Evolutionary conservation across 2,329 filamentous ascomycete species (phyloP).

Genomic region (Aureobasidium sp.): DNA sequence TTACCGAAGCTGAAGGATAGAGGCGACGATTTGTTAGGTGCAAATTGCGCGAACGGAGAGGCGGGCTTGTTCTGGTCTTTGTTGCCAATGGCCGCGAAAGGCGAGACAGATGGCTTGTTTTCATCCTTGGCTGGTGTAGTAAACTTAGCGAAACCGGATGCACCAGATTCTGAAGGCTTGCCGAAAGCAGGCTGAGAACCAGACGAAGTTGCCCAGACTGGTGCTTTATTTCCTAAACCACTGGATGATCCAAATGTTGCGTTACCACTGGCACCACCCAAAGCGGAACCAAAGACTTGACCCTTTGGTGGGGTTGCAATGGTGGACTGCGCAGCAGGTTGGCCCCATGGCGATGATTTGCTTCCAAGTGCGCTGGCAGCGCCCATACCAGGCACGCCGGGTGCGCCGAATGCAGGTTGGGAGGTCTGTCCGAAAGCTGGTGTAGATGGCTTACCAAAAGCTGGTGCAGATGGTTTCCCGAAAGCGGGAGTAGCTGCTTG

Average conservation of each 20-base stretch:
- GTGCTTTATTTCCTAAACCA: conserved; percentile 18
- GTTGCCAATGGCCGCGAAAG: conserved; percentile 15
- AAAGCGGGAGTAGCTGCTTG: background rate
- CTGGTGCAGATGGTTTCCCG: background rate
- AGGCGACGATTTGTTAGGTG: conserved; percentile 25
- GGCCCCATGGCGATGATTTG: conserved; percentile 25
- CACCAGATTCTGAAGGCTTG: conserved; percentile 23
- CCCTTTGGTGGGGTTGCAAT: conserved; percentile 13
- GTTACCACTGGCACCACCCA: conserved; percentile 16
- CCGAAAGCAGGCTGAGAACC: conserved; percentile 21
- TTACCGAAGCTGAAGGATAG: conserved; percentile 17
- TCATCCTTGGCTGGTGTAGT: conserved; percentile 24
- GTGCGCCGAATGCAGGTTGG: conserved; percentile 5
- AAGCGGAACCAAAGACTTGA: conserved; percentile 22
- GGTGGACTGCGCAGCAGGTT: conserved; percentile 16
- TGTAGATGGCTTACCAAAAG: conserved; percentile 8
- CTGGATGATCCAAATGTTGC: conserved; percentile 21
- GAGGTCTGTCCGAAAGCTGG: conserved; percentile 16
- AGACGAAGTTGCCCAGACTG: conserved; percentile 18
- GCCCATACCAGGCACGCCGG: too few species aligned
- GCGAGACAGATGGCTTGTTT: conserved; percentile 24
- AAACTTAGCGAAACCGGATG: conserved; percentile 25
- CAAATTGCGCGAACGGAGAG: conserved; percentile 22
- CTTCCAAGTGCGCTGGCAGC: conserved; percentile 22
- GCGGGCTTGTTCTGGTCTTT: conserved; percentile 19